Percentiles rank a stretch among this genome's conserved stretches.
phyloP scores from a whole-genome alignment of 179 eudicot species.

The Beta corolliflora region DNA sequence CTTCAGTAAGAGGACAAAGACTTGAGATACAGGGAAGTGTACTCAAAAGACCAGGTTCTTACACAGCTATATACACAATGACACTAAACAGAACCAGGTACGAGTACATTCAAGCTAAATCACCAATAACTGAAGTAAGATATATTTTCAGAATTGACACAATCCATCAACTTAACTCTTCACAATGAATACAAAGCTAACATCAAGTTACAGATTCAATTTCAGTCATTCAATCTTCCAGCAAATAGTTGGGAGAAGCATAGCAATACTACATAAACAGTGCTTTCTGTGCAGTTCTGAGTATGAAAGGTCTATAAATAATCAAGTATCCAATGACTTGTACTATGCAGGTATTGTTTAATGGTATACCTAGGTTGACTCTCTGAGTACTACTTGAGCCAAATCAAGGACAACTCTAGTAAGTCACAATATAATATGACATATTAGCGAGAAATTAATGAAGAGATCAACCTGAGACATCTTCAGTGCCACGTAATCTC shows the following conservation, averaged over 20 bases:
- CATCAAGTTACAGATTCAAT: not conserved
- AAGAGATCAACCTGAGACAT: constrained; percentile 56
- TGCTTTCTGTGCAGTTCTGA: not conserved
- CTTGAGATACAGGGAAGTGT: not conserved
- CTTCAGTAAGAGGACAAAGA: not conserved
- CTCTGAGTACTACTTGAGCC: constrained; percentile 1
- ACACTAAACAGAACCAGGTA: not conserved
- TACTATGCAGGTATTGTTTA: not conserved
- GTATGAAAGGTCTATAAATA: not conserved
- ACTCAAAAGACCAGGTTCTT: not conserved
- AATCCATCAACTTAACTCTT: not conserved
- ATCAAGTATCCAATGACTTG: not conserved
- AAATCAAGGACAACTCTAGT: constrained; percentile 1
- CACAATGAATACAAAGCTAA: not conserved
- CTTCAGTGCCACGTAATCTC: constrained; percentile 63
- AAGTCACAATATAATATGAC: not conserved
- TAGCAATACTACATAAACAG: not conserved
- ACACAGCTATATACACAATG: not conserved
- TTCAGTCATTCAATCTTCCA: not conserved
- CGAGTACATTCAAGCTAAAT: constrained; percentile 15
- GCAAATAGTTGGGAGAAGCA: not conserved
- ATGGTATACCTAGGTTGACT: not conserved
- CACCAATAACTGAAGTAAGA: not conserved
- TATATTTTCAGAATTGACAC: not conserved
- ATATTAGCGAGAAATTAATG: constrained; percentile 1